phyloP scores from a whole-genome alignment of 78 protist genomes.

The Diacronema lutheri region DNA sequence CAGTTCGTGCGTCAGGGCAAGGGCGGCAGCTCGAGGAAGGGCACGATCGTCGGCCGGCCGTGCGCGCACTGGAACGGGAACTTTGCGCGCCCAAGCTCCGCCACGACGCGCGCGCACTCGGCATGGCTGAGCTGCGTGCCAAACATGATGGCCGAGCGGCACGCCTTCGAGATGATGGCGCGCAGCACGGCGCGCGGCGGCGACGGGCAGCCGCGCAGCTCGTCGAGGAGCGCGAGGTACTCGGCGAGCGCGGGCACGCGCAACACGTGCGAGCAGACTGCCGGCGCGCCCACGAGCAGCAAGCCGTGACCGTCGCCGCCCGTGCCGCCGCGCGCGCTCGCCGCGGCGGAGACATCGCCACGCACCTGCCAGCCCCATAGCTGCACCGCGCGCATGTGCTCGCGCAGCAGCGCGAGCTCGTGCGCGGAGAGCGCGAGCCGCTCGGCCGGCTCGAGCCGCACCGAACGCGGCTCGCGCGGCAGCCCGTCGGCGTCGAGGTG shows the following conservation, averaged over 20 bases:
- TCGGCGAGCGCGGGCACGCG: neutral
- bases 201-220: neutral
- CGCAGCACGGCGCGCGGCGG: neutral
- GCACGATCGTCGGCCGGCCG: slow-evolving; percentile 47
- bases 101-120: neutral
- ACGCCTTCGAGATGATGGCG: slow-evolving; percentile 32
- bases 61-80: slow-evolving; percentile 55
- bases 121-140: slow-evolving; percentile 1
- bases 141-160: slow-evolving; percentile 53
- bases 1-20: neutral
- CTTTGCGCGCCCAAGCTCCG: neutral
- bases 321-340: neutral
- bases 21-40: neutral
- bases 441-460: neutral
- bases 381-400: neutral
- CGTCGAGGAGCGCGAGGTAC: neutral
- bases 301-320: too few relatives aligned
- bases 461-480: neutral
- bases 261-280: too few relatives aligned
- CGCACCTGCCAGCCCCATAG: neutral
- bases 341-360: neutral
- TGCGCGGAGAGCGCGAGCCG: neutral
- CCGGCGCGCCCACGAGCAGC: neutral
- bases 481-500: neutral
- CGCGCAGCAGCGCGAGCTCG: neutral